Percentiles rank a stretch among this genome's conserved stretches.
These are phyloP conservation scores for Theileria parva DNA, from an alignment of 169 alveolate species.

Conservation along the genomic window DNA sequence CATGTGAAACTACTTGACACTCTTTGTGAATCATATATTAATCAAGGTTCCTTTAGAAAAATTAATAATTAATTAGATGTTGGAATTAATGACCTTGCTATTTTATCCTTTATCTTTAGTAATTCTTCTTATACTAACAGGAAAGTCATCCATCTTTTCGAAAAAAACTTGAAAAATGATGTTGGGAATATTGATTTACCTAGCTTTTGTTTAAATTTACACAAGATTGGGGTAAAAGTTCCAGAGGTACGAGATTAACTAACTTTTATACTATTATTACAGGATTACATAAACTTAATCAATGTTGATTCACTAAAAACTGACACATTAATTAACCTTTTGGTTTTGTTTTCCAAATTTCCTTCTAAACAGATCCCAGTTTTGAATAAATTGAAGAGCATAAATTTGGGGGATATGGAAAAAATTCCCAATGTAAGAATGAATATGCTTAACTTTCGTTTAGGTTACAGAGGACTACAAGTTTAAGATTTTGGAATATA, in stretches of 20 bases:
- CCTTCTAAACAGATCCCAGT: neutral
- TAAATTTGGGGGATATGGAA: neutral
- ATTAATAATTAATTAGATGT: conserved; percentile 2
- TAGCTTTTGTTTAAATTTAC: conserved; percentile 30
- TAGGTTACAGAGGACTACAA: neutral
- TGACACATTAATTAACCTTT: neutral
- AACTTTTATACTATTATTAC: neutral
- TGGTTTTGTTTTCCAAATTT: conserved; percentile 5
- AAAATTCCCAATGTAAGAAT: conserved; percentile 13
- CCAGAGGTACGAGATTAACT: conserved; percentile 7
- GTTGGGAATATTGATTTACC: conserved; percentile 12
- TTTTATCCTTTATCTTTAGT: conserved; percentile 45
- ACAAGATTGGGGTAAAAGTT: conserved; percentile 25
- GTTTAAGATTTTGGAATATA: conserved; percentile 32
- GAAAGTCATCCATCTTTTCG: conserved; percentile 32
- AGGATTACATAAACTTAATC: conserved; percentile 8
- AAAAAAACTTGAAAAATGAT: conserved; percentile 5
- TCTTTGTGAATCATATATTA: conserved; percentile 20
- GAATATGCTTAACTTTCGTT: neutral
- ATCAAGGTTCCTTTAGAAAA: neutral
- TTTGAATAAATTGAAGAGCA: conserved; percentile 6
- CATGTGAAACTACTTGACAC: conserved; percentile 20
- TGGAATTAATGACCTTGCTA: conserved; percentile 43
- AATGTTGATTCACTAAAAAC: neutral
- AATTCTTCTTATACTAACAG: conserved; percentile 17